phyloP scores from a whole-genome alignment of 1,284 basidiomycete species.

The Pyrrhoderma noxium region DNA sequence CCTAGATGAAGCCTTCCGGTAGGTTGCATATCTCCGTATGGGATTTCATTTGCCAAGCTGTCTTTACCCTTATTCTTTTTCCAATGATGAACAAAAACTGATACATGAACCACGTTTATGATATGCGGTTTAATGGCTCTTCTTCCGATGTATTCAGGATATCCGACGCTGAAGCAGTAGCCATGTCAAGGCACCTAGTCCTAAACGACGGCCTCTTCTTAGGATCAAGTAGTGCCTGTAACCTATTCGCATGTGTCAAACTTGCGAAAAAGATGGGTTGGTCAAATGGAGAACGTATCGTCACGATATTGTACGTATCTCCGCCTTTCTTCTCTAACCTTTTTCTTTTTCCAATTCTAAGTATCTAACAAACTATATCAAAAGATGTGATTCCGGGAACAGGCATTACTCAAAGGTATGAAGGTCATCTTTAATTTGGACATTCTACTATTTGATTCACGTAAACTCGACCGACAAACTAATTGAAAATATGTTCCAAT shows the following conservation, averaged over 20 bases:
- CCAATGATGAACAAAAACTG: too few species aligned
- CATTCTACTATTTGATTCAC: not conserved
- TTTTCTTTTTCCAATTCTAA: too few species aligned
- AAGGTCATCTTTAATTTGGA: slow-evolving; percentile 2
- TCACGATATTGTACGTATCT: slow-evolving; percentile 83
- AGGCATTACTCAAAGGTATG: slow-evolving; percentile 84
- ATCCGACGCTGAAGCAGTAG: slow-evolving; percentile 84
- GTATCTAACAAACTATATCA: too few species aligned
- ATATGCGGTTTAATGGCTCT: too few species aligned
- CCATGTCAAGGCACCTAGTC: slow-evolving; percentile 88
- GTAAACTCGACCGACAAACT: too few species aligned
- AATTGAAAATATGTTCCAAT: not conserved
- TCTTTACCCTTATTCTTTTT: too few species aligned
- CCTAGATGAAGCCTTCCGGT: slow-evolving; percentile 87
- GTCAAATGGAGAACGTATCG: slow-evolving; percentile 57
- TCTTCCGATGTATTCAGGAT: slow-evolving; percentile 57
- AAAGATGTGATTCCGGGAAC: slow-evolving; percentile 77
- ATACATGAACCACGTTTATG: too few species aligned
- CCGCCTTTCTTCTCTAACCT: not conserved
- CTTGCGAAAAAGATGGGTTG: slow-evolving; percentile 66
- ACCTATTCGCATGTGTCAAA: slow-evolving; percentile 84
- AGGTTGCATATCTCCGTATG: slow-evolving; percentile 17
- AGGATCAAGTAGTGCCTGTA: slow-evolving; percentile 94
- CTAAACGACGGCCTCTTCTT: slow-evolving; percentile 89
- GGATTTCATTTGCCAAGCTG: slow-evolving; percentile 6